Evolutionary conservation across 73 alveolate species (phyloP).

Genomic region (Paramecium sonneborni): DNA sequence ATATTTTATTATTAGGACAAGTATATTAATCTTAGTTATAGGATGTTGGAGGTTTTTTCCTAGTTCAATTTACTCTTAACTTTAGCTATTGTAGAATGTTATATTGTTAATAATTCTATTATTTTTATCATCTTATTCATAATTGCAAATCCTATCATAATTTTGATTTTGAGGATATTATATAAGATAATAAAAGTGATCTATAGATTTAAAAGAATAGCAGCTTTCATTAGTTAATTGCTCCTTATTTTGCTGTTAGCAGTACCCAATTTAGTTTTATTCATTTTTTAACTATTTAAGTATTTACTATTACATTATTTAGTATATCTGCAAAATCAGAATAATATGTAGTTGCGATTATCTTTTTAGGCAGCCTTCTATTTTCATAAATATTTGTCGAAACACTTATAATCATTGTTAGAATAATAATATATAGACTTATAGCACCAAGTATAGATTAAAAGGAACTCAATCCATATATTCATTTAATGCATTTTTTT

Average conservation of each 20-base stretch:
- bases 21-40: neutral
- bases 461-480: neutral
- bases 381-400: neutral
- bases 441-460: neutral
- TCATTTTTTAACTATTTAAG: neutral
- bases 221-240: neutral
- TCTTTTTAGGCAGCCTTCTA: neutral
- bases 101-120: neutral
- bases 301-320: neutral
- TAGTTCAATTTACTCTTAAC: neutral
- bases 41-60: neutral
- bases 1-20: neutral
- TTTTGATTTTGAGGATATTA: neutral
- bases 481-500: neutral
- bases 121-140: neutral
- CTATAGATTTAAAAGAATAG: neutral
- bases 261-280: neutral
- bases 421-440: neutral
- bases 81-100: neutral
- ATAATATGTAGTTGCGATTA: neutral
- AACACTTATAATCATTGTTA: neutral
- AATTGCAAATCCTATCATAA: neutral
- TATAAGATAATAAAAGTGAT: neutral
- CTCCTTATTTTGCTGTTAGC: neutral
- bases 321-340: neutral